phyloP scores from a whole-genome alignment of 306 rosid genomes.

The Quillaja saponaria region DNA sequence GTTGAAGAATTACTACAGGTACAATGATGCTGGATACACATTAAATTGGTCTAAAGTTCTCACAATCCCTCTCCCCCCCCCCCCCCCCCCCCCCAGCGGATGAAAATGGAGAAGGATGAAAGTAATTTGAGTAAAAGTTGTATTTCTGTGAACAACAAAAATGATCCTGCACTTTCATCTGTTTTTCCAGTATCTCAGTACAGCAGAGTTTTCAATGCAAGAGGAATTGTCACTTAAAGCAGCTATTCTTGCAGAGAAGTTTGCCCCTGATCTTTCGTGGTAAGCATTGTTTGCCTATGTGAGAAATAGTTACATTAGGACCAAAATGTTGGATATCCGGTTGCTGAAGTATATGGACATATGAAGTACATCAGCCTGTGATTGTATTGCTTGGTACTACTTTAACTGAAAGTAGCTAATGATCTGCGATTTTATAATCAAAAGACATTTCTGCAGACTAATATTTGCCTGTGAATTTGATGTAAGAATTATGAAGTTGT shows the following conservation, averaged over 20 bases:
- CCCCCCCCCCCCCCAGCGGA: not conserved
- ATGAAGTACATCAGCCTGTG: constrained; percentile 15
- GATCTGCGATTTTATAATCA: not conserved
- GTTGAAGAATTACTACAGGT: constrained; percentile 98
- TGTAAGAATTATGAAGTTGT: not conserved
- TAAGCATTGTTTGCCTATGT: constrained; percentile 32
- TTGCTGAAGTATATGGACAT: constrained; percentile 9
- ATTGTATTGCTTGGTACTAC: constrained; percentile 14
- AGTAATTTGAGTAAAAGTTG: too few relatives aligned
- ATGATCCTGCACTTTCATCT: constrained; percentile 37
- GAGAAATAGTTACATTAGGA: not conserved
- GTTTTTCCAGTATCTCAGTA: constrained; percentile 86
- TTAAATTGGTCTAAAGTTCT: constrained; percentile 21
- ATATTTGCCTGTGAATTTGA: constrained; percentile 1
- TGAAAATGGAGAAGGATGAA: not conserved
- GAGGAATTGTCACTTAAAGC: constrained; percentile 98
- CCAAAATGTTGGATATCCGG: not conserved
- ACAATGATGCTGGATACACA: constrained; percentile 27
- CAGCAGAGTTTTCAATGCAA: constrained; percentile 98
- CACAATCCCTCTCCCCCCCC: not conserved
- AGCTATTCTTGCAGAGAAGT: constrained; percentile 98
- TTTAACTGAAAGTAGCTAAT: constrained; percentile 1
- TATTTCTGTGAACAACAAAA: constrained; percentile 6
- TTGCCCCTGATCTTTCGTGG: constrained; percentile 99
- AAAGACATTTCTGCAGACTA: not conserved